Conservation (phyloP, 495 filamentous ascomycete genomes). For the Xylaria grammica region DNA sequence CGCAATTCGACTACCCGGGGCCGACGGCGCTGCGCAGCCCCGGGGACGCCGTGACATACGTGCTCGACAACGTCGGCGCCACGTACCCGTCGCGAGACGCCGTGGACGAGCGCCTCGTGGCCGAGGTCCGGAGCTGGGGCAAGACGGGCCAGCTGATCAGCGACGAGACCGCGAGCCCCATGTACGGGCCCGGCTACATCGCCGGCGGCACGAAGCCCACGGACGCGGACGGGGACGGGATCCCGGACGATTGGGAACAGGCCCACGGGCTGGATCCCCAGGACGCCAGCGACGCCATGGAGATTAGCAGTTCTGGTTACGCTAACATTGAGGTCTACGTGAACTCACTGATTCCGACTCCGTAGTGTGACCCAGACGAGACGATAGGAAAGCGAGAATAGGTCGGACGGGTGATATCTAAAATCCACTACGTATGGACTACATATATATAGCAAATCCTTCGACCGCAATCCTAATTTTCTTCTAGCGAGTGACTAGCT, state of each 20-base stretch:
- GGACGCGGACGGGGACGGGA: slow-evolving; percentile 32
- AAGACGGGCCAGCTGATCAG: slow-evolving; percentile 36
- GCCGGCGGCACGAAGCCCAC: slow-evolving; percentile 24
- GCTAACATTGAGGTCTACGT: slow-evolving; percentile 41
- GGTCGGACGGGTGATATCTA: too few relatives aligned
- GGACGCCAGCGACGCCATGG: slow-evolving; percentile 33
- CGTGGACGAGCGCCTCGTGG: slow-evolving; percentile 28
- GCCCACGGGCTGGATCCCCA: slow-evolving; percentile 31
- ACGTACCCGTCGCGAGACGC: slow-evolving; percentile 29
- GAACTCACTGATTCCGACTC: slow-evolving; percentile 38
- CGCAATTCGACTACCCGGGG: slow-evolving; percentile 28
- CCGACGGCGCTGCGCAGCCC: slow-evolving; percentile 24
- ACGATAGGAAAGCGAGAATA: too few relatives aligned
- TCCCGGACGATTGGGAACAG: slow-evolving; percentile 42
- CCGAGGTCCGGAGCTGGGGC: slow-evolving; percentile 35
- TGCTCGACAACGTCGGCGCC: slow-evolving; percentile 28
- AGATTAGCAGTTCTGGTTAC: slow-evolving; percentile 35
- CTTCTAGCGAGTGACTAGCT: too few relatives aligned
- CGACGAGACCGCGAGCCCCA: slow-evolving; percentile 31
- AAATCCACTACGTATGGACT: too few relatives aligned
- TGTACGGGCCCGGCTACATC: slow-evolving; percentile 25
- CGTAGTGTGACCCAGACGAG: too few relatives aligned
- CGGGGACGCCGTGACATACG: slow-evolving; percentile 29
- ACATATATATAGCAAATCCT: too few relatives aligned
- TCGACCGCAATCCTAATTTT: too few relatives aligned